Conservation (phyloP, 345 rosid genomes). For the Geranium brycei region DNA sequence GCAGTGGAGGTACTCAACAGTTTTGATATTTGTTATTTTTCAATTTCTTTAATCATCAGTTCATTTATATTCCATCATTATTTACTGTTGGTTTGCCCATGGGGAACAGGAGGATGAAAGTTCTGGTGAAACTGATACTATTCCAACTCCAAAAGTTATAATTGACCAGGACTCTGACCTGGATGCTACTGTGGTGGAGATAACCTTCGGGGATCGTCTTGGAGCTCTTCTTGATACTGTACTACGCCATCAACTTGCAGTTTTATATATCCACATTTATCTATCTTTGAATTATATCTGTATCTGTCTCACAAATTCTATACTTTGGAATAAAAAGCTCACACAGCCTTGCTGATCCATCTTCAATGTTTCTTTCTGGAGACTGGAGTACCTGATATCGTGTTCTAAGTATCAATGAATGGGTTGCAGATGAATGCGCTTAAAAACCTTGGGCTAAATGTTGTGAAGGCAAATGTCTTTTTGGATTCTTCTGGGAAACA, state of each 20-base stretch:
- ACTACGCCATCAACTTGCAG: slow-evolving; percentile 7
- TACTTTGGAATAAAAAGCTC: background rate
- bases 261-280: background rate
- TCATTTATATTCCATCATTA: background rate
- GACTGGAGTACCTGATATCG: slow-evolving; percentile 7
- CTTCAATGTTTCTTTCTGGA: slow-evolving; percentile 8
- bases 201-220: slow-evolving; percentile 94
- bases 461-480: slow-evolving; percentile 78
- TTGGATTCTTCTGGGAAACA: slow-evolving; percentile 93
- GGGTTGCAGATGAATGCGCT: slow-evolving; percentile 71
- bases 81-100: slow-evolving; percentile 7
- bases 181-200: slow-evolving; percentile 71
- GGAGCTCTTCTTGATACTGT: slow-evolving; percentile 95
- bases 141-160: slow-evolving; percentile 88
- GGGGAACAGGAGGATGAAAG: slow-evolving; percentile 49
- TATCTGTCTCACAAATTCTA: background rate
- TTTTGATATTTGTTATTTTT: background rate
- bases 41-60: background rate
- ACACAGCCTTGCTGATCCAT: background rate
- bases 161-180: slow-evolving; percentile 90
- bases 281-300: background rate
- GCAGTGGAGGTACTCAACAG: slow-evolving; percentile 55
- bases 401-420: background rate
- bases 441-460: slow-evolving; percentile 86
- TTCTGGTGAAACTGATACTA: slow-evolving; percentile 38